These are phyloP conservation scores for Hanseniaspora uvarum DNA, from an alignment of 1,139 yeast species.

Conservation along the genomic window DNA sequence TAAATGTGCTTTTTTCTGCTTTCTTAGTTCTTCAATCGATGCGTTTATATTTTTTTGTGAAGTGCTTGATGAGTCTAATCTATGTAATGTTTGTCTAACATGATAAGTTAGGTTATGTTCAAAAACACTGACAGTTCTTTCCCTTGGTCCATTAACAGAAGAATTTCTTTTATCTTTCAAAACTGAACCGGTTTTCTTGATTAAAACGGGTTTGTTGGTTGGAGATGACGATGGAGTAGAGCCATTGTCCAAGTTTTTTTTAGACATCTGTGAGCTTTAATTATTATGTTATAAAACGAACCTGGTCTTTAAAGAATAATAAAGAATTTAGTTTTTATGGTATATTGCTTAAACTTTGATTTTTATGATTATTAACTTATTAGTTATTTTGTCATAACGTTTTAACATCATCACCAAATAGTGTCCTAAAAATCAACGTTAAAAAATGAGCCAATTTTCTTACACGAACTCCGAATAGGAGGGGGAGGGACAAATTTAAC, in stretches of 20 bases:
- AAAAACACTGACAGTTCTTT: conserved; percentile 12
- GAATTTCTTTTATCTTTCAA: not conserved
- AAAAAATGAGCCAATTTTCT: not conserved
- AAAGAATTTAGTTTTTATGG: too few relatives aligned
- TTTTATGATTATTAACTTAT: too few relatives aligned
- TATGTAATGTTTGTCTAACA: conserved; percentile 12
- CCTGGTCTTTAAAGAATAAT: not conserved
- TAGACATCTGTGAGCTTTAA: not conserved
- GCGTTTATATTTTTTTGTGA: not conserved
- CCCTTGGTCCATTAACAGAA: not conserved
- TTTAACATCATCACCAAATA: too few relatives aligned
- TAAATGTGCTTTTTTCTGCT: conserved; percentile 1
- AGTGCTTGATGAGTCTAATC: not conserved
- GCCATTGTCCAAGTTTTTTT: not conserved
- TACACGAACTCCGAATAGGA: not conserved
- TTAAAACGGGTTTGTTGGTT: not conserved
- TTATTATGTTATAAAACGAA: not conserved
- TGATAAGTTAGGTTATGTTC: conserved; percentile 16
- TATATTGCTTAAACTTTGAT: too few relatives aligned
- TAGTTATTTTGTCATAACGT: not conserved
- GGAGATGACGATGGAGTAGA: conserved; percentile 2
- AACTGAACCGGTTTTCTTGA: not conserved
- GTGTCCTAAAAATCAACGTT: not conserved
- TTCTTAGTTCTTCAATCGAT: not conserved
- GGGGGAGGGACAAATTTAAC: not conserved